phyloP scores from a whole-genome alignment of 345 rosid species.

The Citrus trifoliata region DNA sequence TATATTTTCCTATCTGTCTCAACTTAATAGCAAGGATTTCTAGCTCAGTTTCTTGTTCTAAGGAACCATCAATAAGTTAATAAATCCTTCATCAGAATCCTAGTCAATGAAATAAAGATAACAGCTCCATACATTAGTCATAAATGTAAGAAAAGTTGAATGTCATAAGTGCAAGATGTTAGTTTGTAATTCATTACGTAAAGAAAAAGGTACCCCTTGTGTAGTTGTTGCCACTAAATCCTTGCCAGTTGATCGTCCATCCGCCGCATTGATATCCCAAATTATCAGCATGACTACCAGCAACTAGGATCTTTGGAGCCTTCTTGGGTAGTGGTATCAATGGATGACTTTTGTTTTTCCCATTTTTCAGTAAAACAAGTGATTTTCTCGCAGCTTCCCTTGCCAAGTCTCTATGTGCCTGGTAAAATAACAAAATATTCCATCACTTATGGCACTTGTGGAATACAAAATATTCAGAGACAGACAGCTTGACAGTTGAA shows the following conservation, averaged over 20 bases:
- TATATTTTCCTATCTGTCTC: neutral
- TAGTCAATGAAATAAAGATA: neutral
- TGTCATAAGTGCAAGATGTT: neutral
- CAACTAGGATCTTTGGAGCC: constrained; percentile 69
- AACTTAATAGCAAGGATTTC: neutral
- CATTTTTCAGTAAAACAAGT: constrained; percentile 89
- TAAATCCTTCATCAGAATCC: neutral
- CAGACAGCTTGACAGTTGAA: neutral
- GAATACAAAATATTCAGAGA: neutral
- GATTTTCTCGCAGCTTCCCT: constrained; percentile 97
- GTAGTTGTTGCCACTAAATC: constrained; percentile 60
- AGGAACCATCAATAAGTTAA: neutral
- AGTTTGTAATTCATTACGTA: neutral
- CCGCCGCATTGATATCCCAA: constrained; percentile 98
- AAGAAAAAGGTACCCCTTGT: constrained; percentile 53
- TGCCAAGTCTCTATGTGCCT: constrained; percentile 93
- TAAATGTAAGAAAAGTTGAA: neutral
- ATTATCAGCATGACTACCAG: constrained; percentile 91
- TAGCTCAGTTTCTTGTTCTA: neutral
- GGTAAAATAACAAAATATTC: constrained; percentile 9
- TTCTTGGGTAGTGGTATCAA: constrained; percentile 82
- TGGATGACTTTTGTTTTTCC: constrained; percentile 52
- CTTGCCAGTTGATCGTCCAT: constrained; percentile 96
- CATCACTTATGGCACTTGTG: constrained; percentile 9
- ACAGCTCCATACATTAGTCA: neutral